These are phyloP conservation scores for Pseudogymnoascus sp. DNA, from an alignment of 2,329 filamentous ascomycete species.

Conservation along the genomic window DNA sequence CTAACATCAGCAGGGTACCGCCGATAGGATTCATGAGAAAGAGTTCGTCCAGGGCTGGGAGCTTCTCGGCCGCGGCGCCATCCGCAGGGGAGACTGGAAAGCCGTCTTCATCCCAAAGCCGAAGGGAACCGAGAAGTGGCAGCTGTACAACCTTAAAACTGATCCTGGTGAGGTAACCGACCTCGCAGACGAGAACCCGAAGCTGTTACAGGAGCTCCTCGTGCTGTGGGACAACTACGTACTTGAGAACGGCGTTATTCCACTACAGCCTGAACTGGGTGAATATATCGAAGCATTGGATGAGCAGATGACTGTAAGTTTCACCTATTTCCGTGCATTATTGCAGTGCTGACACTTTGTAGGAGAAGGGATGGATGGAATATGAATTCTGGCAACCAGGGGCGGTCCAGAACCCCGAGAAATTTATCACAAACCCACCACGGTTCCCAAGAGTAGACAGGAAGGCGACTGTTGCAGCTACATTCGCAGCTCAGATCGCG, in stretches of 20 bases:
- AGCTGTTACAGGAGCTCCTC: constrained; percentile 41
- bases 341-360: background rate
- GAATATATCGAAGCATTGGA: constrained; percentile 53
- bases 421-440: constrained; percentile 3
- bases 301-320: constrained; percentile 47
- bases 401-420: constrained; percentile 25
- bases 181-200: constrained; percentile 34
- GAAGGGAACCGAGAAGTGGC: constrained; percentile 49
- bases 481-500: background rate
- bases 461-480: background rate
- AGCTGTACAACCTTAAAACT: constrained; percentile 46
- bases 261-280: constrained; percentile 50
- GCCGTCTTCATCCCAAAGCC: constrained; percentile 50
- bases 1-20: constrained; percentile 26
- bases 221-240: constrained; percentile 52
- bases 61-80: constrained; percentile 43
- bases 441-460: background rate
- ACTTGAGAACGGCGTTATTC: constrained; percentile 53
- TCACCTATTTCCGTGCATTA: background rate
- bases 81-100: constrained; percentile 51
- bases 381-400: constrained; percentile 57
- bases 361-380: constrained; percentile 57
- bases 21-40: constrained; percentile 37
- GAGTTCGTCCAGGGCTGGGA: constrained; percentile 51
- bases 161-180: constrained; percentile 47